Percentiles rank a stretch among this genome's conserved stretches.
Evolutionary conservation across 306 rosid species (phyloP).

Genomic region (Cicer pinnatifidum): DNA sequence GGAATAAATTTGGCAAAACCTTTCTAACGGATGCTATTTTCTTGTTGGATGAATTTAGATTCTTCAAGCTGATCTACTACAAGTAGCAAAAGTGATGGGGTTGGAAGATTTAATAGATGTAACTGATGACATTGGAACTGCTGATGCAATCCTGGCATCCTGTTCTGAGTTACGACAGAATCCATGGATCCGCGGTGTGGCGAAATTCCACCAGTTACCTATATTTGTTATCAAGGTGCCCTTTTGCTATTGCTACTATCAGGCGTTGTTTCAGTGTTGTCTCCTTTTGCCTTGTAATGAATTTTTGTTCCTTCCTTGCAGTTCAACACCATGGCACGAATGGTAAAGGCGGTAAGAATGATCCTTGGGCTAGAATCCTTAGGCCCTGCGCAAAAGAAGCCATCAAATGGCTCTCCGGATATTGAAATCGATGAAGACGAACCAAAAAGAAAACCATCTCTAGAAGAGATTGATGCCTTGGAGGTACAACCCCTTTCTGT

Average conservation of each 20-base stretch:
- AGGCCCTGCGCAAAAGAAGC: constrained; percentile 54
- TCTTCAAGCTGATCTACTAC: constrained; percentile 85
- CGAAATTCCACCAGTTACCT: constrained; percentile 90
- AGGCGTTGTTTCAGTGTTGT: constrained; percentile 23
- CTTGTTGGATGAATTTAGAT: constrained; percentile 56
- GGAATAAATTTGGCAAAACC: constrained; percentile 5
- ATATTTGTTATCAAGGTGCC: constrained; percentile 87
- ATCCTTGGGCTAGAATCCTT: constrained; percentile 76
- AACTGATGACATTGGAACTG: constrained; percentile 81
- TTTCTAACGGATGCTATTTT: constrained; percentile 19
- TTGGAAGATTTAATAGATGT: constrained; percentile 77
- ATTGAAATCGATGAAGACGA: constrained; percentile 87
- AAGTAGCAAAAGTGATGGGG: constrained; percentile 93
- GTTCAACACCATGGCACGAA: constrained; percentile 96
- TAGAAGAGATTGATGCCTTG: constrained; percentile 95
- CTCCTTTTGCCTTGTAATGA: constrained; percentile 35
- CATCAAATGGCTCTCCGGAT: constrained; percentile 54
- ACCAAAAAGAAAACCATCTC: constrained; percentile 80
- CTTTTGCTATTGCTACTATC: constrained; percentile 30
- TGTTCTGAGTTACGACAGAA: constrained; percentile 78
- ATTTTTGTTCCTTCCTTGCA: constrained; percentile 51
- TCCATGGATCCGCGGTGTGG: constrained; percentile 86
- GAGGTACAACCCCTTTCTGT: constrained; percentile 65
- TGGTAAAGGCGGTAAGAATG: constrained; percentile 95
- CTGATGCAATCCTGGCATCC: constrained; percentile 85